These are phyloP conservation scores for Solanum paucissectum DNA, from an alignment of 257 asterid genomes.

Conservation along the genomic window DNA sequence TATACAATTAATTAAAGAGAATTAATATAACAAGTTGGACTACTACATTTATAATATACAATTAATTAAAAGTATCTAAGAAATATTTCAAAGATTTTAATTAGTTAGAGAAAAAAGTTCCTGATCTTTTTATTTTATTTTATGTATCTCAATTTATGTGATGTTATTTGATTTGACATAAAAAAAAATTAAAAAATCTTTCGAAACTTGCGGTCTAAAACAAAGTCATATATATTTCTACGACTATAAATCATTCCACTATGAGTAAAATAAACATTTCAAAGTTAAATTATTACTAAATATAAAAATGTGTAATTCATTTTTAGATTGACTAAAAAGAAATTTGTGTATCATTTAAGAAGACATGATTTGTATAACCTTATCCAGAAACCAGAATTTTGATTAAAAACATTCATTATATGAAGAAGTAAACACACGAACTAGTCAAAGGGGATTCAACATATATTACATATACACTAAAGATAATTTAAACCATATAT, in stretches of 20 bases:
- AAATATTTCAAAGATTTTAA: background rate
- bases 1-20: background rate
- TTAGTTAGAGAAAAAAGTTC: background rate
- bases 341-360: background rate
- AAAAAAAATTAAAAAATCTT: too few relatives aligned
- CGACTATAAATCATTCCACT: background rate
- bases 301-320: too few relatives aligned
- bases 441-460: background rate
- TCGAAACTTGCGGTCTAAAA: too few relatives aligned
- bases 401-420: too few relatives aligned
- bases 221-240: too few relatives aligned
- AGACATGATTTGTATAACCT: background rate
- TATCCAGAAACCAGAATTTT: background rate
- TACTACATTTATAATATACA: background rate
- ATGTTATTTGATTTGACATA: too few relatives aligned
- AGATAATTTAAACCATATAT: too few relatives aligned
- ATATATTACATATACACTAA: too few relatives aligned
- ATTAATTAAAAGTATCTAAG: background rate
- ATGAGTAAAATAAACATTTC: background rate
- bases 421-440: too few relatives aligned
- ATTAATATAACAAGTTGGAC: background rate
- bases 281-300: too few relatives aligned
- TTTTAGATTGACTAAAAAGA: too few relatives aligned
- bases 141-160: too few relatives aligned
- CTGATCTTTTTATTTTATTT: background rate